Evolutionary conservation across 140 eudicot genomes (phyloP), one percentile per base, ranked within the genome.

Genomic region (Oenanthe javanica): DNA sequence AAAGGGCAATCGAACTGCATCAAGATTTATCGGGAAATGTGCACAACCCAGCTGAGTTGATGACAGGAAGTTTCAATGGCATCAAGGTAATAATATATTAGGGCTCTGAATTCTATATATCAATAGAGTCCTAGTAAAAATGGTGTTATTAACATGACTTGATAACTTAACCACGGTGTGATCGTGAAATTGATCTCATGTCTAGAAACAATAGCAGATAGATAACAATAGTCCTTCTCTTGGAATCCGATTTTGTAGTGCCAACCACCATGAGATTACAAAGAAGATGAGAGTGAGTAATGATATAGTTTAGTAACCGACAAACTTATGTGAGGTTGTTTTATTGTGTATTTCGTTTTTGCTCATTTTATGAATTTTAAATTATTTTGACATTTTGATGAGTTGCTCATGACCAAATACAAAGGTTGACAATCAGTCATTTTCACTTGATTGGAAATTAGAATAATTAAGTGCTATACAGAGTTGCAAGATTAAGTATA

Each of bases 21-120:
- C 77, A 81, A 81, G 89, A 79, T 77, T 47, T 85, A 66, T 51
- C 88, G 19, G 77, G 67, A 74, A 86, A 70, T 50, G 83, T 49
- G 82, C 73, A 46, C 50, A 77, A 49, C 40, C 86, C 84, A 71
- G 82, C 96, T 71, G 97, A 90, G 81, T 76, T 95, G 57, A 81
- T 92, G 82, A 83, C 85, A 31, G 99, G 97, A 70, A 86, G 80
- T 82, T 92, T 90, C 83, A 87, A 87, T 79, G 97, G 97, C 82
- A 79, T 95, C 43, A 86, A 92, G 99, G 99, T 95, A 77, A 82
- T 81, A 55, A 46, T 52, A 11, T 55, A 51, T 51, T 51, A 51
- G 19, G 14, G 27, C 67, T 21, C 11, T 59, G 9, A 59, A 59
- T 10, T 23, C 40, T 64, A 27, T n/a, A 11, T 64, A 23, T 64